Evolutionary conservation across 192 early-diverging fungal species (phyloP).

Genomic region (Spinellus fusiger): DNA sequence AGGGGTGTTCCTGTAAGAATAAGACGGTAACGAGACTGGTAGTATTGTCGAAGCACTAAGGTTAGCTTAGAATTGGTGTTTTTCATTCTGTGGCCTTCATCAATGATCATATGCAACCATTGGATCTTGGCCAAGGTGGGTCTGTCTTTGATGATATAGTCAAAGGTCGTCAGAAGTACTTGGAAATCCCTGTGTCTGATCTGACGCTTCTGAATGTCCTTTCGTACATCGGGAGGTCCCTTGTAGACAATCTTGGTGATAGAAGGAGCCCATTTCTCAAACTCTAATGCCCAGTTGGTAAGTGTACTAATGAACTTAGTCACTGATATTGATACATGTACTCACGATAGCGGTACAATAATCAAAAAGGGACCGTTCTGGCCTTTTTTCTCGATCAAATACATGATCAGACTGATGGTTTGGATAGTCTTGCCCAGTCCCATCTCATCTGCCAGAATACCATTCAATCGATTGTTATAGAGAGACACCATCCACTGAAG

Average conservation of each 20-base stretch:
- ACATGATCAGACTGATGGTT: slow-evolving; percentile 92
- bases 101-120: slow-evolving; percentile 98
- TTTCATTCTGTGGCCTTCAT: slow-evolving; percentile 99
- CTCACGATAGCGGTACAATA: slow-evolving; percentile 90
- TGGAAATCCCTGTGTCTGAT: slow-evolving; percentile 84
- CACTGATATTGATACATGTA: neutral
- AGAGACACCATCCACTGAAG: slow-evolving; percentile 99
- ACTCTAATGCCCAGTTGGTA: slow-evolving; percentile 95
- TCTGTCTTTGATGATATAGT: slow-evolving; percentile 93
- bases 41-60: slow-evolving; percentile 78
- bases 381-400: slow-evolving; percentile 90
- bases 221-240: slow-evolving; percentile 74
- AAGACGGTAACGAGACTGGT: slow-evolving; percentile 80
- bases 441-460: slow-evolving; percentile 97
- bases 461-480: slow-evolving; percentile 97
- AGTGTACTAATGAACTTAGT: slow-evolving; percentile 54
- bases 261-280: slow-evolving; percentile 95
- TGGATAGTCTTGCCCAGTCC: slow-evolving; percentile 87
- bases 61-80: slow-evolving; percentile 86
- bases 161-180: slow-evolving; percentile 93
- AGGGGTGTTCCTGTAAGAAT: slow-evolving; percentile 96
- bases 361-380: slow-evolving; percentile 92
- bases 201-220: slow-evolving; percentile 58
- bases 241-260: slow-evolving; percentile 90
- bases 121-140: slow-evolving; percentile 80